These are phyloP conservation scores for Colletotrichum cordylinicola DNA, from an alignment of 2,329 filamentous ascomycete species.

Conservation along the genomic window DNA sequence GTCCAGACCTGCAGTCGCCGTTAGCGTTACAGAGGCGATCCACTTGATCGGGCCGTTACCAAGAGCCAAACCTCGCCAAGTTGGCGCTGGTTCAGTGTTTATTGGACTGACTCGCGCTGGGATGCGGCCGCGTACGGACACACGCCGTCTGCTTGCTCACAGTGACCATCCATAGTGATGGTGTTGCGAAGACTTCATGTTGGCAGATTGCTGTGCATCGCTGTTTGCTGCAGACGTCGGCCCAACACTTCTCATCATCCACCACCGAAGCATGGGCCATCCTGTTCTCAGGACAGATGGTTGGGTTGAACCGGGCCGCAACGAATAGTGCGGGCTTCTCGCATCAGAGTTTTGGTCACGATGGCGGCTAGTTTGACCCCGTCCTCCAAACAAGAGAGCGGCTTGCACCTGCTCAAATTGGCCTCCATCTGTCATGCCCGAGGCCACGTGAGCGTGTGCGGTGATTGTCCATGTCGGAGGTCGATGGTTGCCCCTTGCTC, in stretches of 20 bases:
- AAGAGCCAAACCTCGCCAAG: not conserved
- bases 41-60: constrained; percentile 13
- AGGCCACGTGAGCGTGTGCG: not conserved
- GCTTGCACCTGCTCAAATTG: not conserved
- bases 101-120: constrained; percentile 3
- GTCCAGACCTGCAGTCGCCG: not conserved
- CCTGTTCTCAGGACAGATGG: not conserved
- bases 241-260: not conserved
- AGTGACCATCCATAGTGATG: not conserved
- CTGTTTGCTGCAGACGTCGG: not conserved
- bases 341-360: not conserved
- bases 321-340: not conserved
- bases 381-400: not conserved
- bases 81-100: not conserved
- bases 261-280: not conserved
- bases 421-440: not conserved
- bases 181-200: not conserved
- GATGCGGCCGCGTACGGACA: not conserved
- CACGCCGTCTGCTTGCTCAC: not conserved
- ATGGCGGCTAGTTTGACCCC: not conserved
- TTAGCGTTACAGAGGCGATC: not conserved
- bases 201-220: not conserved
- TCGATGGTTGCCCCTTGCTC: not conserved
- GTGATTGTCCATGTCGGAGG: not conserved
- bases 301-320: not conserved